A percentile compares a stretch with the other conserved stretches of the same genome.
These are phyloP conservation scores for Lepidium didymum DNA, from an alignment of 345 rosid species.

Conservation along the genomic window DNA sequence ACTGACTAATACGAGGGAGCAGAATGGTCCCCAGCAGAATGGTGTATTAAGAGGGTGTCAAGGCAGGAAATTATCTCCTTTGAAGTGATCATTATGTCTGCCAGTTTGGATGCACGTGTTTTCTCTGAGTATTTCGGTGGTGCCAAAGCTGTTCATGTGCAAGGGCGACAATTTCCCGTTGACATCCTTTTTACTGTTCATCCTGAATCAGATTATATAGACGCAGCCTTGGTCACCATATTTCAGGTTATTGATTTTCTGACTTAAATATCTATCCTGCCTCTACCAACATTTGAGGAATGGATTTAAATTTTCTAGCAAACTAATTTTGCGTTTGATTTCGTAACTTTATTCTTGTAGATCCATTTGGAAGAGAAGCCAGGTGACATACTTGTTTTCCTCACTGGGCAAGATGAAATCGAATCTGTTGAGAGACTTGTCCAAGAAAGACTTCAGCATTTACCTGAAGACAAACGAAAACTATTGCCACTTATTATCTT, in stretches of 20 bases:
- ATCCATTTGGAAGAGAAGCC: constrained; percentile 73
- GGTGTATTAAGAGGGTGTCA: constrained; percentile 39
- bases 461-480: constrained; percentile 58
- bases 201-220: constrained; percentile 70
- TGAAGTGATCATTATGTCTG: constrained; percentile 94
- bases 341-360: constrained; percentile 27
- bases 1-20: constrained; percentile 24
- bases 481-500: constrained; percentile 57
- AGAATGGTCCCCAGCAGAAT: constrained; percentile 23
- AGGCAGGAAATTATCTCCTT: constrained; percentile 44
- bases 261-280: background rate
- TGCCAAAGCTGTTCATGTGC: constrained; percentile 82
- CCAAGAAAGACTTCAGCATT: constrained; percentile 47
- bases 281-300: background rate
- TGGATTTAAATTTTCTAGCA: background rate
- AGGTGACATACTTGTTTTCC: constrained; percentile 89
- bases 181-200: constrained; percentile 62
- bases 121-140: constrained; percentile 79
- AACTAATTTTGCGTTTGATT: background rate
- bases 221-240: constrained; percentile 65
- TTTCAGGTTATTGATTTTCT: constrained; percentile 59
- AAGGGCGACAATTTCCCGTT: constrained; percentile 81
- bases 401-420: constrained; percentile 97
- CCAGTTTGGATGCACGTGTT: constrained; percentile 89
- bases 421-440: constrained; percentile 77